Base-by-base conservation (phyloP, 257 asterid genomes). In the Plantago ovata region DNA sequence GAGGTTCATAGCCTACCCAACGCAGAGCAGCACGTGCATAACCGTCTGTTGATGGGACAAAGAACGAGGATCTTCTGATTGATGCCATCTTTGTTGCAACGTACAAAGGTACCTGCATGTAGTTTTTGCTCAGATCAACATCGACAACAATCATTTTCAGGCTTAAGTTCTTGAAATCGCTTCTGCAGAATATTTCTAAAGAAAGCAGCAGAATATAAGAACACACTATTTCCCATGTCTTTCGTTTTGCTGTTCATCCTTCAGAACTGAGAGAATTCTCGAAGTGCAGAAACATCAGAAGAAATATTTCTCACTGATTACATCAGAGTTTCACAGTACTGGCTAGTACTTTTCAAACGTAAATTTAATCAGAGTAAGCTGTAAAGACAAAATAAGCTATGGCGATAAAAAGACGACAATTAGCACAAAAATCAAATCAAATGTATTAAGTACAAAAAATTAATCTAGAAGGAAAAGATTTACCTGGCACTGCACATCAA, bases 31-130 rank as follows among this genome's bases (percentile, higher is more conserved):
- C 94, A 60, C 80, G 76, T 38, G 97, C 99, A 72, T 93, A 89
- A 22, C 81, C 89, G 32, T 86, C 95, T 1, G 97, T 71, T 13
- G 99, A 89, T 69, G 96, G 94, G 28, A 93, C 97, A 12, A 93
- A 76, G 77, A 89, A 93, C 41, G 99, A 93, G 9, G 99, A 86
- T 69, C 85, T 70, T 74, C 24, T 79, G 77, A 93, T 93, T 3
- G 99, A 93, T 18, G 99, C 95, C 99, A 89, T 93, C 64, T 89
- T 93, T 10, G 99, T 89, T 10, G 97, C 99, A 45, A 93, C 97
- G 13, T 89, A 93, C 52, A 93, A 62, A 1, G 99, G 98, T 24
- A 92, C 95, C 98, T 92, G 56, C 59, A 64, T 22, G 48, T 19
- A 50, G 32, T 20, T 22, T 49, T 13, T 32, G 56, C 14, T 50